Evolutionary conservation across 306 rosid species (phyloP), one percentile per base, ranked within the genome.

Genomic region (Acacia confusa): DNA sequence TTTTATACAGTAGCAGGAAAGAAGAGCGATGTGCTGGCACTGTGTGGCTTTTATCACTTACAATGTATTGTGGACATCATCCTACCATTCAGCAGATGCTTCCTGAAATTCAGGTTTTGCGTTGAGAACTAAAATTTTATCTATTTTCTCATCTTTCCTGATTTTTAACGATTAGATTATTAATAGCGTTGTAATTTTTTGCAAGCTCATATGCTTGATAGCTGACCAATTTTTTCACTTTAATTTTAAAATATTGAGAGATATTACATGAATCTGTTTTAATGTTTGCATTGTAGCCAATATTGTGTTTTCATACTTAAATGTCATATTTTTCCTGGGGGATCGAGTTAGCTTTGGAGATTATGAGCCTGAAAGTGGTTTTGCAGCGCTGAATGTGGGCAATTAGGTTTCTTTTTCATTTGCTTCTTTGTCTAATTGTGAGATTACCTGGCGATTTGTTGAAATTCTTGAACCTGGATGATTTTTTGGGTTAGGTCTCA

Each of bases 11-110:
- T 78, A 88, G 88, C 84, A 89, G 97, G 87, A 95, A 95, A 88
- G 99, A 95, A 85, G 99, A 95, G 82, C 91, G 99, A 70, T 95
- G 99, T 90, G 91, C 96, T 13, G 99, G 99, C 87, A 88, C 98
- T 64, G 99, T 95, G 78, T 95, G 97, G 97, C 87, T 95, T 20
- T 86, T 93, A 74, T 95, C 99, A 82, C 92, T 95, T 79, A 86
- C 93, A 76, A 95, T 91, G 92, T 93, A 95, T 83, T 92, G 97
- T 57, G 95, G 99, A 60, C 89, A 84, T 83, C 95, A 92, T 74
- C 91, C 92, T 73, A 85, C 88, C 76, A 84, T 91, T 75, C 97
- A 93, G 86, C 73, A 81, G 82, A 93, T 92, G 91, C 97, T 95
- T 87, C 99, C 97, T 30, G 96, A 93, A 82, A 95, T 95, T 88